Base-by-base conservation (phyloP, 2,329 filamentous ascomycete species). In the Pseudocercospora pini-densiflorae region DNA sequence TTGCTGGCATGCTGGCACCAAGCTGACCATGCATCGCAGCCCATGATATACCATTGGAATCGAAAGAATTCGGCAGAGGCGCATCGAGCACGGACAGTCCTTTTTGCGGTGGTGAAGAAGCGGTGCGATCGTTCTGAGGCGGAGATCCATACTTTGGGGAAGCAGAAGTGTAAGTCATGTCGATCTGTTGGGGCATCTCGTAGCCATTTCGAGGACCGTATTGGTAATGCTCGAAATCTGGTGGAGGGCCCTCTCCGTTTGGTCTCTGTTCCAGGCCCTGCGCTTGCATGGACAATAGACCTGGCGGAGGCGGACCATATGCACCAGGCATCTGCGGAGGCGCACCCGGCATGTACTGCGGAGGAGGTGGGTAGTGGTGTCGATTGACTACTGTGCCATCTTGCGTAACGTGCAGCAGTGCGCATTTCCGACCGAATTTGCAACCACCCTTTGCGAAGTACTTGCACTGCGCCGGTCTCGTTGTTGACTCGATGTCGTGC, bases 371-470 rank as follows among this genome's bases (percentile, higher is more conserved):
- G 27, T 68, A 63, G 62, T 66, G 70, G 19, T 63, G 70, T 85
- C 91, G 82, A 80, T 97, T 97, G 77, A 98, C 92, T 77, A 94
- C 89, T 74, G 93, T 90, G 67, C 95, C 95, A 80, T 98, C 94
- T 73, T 94, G 93, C 58, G 97, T 89, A 75, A 98, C 91, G 80
- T 99, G 95, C 71, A 96, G 92, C 77, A 98, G 92, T 76, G 94
- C 94, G 84, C 95, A 99, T 81, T 98, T 98, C 70, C 93, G 92
- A 69, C 95, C 95, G 79, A 98, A 99, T 80, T 98, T 98, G 89
- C 95, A 99, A 81, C 97, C 97, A 72, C 95, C 95, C 93, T 98
- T 99, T 77, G 94, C 92, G 79, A 98, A 99, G 83, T 98, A 99
- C 82, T 98, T 99, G 89, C 95, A 99, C 12, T 88, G 88, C 71